Evolutionary conservation across 495 filamentous ascomycete species (phyloP).

Genomic region (Xanthoparmelia taractica): DNA sequence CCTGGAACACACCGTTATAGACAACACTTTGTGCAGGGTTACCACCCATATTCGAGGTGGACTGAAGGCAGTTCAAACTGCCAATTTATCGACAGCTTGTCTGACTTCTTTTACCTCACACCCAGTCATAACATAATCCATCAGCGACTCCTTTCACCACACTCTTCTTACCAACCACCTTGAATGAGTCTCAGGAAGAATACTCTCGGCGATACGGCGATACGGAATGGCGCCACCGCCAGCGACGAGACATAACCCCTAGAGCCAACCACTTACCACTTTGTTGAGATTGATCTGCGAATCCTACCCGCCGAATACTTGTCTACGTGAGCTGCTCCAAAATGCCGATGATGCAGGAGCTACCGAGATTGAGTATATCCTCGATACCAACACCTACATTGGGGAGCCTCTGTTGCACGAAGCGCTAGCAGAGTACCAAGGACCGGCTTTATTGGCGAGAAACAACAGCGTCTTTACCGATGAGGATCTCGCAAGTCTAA

Average conservation of each 20-base stretch:
- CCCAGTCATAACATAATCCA: neutral
- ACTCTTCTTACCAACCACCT: neutral
- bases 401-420: conserved; percentile 28
- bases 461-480: conserved; percentile 35
- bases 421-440: conserved; percentile 32
- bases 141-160: neutral
- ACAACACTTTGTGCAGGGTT: too few relatives aligned
- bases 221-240: conserved; percentile 10
- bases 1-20: too few relatives aligned
- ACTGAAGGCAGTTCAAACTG: too few relatives aligned
- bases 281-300: conserved; percentile 19
- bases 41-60: too few relatives aligned
- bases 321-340: conserved; percentile 23
- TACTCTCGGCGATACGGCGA: too few relatives aligned
- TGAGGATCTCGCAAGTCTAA: conserved; percentile 34
- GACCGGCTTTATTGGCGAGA: conserved; percentile 36
- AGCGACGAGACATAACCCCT: conserved; percentile 7
- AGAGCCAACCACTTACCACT: conserved; percentile 21
- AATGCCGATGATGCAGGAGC: conserved; percentile 25
- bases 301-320: conserved; percentile 21
- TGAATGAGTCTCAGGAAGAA: too few relatives aligned
- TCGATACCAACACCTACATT: conserved; percentile 19
- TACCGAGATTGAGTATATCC: conserved; percentile 23
- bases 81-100: neutral
- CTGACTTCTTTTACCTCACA: neutral